Base-by-base conservation (phyloP, 768 basidiomycete genomes). In the Pluteus cervinus region DNA sequence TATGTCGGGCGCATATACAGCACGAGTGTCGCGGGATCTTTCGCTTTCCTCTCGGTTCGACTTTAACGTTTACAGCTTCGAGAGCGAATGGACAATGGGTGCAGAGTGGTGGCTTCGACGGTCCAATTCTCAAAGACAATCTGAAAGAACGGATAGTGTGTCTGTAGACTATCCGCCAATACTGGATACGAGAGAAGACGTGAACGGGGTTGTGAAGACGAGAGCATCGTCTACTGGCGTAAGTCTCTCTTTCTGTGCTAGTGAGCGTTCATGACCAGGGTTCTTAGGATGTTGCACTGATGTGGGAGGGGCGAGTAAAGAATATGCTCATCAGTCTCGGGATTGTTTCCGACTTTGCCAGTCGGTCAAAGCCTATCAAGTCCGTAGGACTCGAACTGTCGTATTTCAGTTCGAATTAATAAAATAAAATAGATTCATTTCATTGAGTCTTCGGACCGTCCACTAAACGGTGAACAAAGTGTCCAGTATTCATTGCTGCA, bases 21-120 rank as follows among this genome's bases (percentile, higher is more conserved):
- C 93, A 2, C 85, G 82, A 36, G 81, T 89, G 7, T 86, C 87
- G 4, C 75, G 75, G 9, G 87, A 94, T 55, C 75, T 97, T 28
- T 79, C 89, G 0, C 56, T 98, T 14, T 87, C 87, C 34, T 85
- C 89, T 1, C 79, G 89, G 15, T 98, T 93, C 54, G 91, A 97
- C 55, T 91, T 97, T 63, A 98, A 98, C 52, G 76, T 93, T 18
- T 96, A 97, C 56, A 92, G 88, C 60, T 97, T 91, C 58, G 90
- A 94, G 48, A 92, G 89, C 58, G 93, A 97, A 56, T 86, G 92
- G 84, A 84, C 88, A 7, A 76, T 97, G 65, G 94, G 94, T 3
- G 84, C 86, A 1, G 93, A 97, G 57, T 96, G 90, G 89, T 96
- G 90, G 91, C 73, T 91, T 54, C 75, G 90, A 15, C 74, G 79